Evolutionary conservation across 208 protist species (phyloP).

Genomic region (Crithidia mellificae): DNA sequence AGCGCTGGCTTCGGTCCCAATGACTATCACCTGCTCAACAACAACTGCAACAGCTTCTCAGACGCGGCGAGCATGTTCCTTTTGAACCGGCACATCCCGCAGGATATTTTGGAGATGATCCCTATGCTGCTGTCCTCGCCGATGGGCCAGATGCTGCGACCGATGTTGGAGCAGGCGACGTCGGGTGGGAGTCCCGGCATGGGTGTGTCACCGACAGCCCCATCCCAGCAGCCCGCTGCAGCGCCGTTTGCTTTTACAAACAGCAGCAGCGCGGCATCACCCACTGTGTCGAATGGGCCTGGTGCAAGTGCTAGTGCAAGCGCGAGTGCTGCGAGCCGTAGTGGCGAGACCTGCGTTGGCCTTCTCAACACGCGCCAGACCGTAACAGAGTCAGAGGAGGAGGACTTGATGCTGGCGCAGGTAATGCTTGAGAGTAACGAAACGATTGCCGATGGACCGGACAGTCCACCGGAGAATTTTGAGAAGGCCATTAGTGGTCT

Average conservation of each 20-base stretch:
- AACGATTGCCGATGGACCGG: slow-evolving; percentile 35
- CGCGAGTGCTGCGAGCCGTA: no score
- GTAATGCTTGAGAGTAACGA: slow-evolving; percentile 79
- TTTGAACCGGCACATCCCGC: slow-evolving; percentile 55
- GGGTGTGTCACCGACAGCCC: not conserved
- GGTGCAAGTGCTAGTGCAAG: no score
- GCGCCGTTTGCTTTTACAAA: not conserved
- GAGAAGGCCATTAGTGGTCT: slow-evolving; percentile 44
- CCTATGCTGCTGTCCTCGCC: slow-evolving; percentile 72
- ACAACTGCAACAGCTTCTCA: slow-evolving; percentile 96
- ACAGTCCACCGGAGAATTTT: slow-evolving; percentile 40
- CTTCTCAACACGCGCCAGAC: slow-evolving; percentile 32
- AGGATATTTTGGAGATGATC: slow-evolving; percentile 81
- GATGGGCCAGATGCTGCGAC: slow-evolving; percentile 77
- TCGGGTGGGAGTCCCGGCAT: slow-evolving; percentile 11
- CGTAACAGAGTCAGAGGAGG: slow-evolving; percentile 64
- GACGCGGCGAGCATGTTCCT: slow-evolving; percentile 79
- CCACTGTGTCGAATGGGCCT: not conserved
- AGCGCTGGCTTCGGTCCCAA: slow-evolving; percentile 59
- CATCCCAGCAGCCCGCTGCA: not conserved
- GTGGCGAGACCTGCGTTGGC: slow-evolving; percentile 21
- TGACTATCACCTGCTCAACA: slow-evolving; percentile 87
- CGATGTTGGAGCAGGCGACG: slow-evolving; percentile 77
- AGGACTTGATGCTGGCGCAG: slow-evolving; percentile 52
- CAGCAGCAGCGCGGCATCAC: not conserved